Base-by-base conservation (phyloP, 192 early-diverging fungal genomes). In the Funneliformis geosporum region DNA sequence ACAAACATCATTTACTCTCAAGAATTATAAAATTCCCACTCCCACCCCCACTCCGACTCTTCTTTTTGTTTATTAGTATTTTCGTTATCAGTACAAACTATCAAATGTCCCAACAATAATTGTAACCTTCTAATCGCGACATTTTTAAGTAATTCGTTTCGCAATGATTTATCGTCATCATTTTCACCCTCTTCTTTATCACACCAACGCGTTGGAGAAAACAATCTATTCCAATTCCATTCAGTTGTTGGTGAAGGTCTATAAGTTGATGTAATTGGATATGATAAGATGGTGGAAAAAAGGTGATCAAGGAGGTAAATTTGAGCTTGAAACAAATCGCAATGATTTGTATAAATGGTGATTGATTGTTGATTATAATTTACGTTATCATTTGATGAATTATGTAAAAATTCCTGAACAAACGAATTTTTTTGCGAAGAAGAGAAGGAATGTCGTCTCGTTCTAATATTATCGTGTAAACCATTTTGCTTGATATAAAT, bases 81-180 rank as follows among this genome's bases (percentile, higher is more conserved):
- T 8, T 69, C 38, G 10, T 43, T 9, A 69, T 69, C 67, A 42
- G 39, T 55, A 55, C 21, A 21, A 69, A 40, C 62, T 28, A 71
- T 73, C 65, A 76, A 44, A 76, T 76, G 76, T 47, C 77, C 77
- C 43, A 79, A 9, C 16, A 79, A 70, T 8, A 79, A 11, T 60
- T 70, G 21, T 33, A 79, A 25, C 25, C 77, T 47, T 43, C 40
- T 38, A n/a, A 33, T 33, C 8, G 77, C 77, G 3, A 70, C 44
- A 68, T 43, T 59, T 44, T 79, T 25, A 40, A 74, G 23, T 11
- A 60, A 60, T 11, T 74, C 38, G 8, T 55, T 47, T 59, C 60
- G 27, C 16, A 55, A 40, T n/a, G n/a, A 38, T 12, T 33, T 40
- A 27, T 59, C 27, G 6, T 60, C 60, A 1, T 47, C 43, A n/a